A percentile compares a stretch with the other conserved stretches of the same genome.
phyloP scores from a whole-genome alignment of 306 rosid species.

The Cicer yamashitae region DNA sequence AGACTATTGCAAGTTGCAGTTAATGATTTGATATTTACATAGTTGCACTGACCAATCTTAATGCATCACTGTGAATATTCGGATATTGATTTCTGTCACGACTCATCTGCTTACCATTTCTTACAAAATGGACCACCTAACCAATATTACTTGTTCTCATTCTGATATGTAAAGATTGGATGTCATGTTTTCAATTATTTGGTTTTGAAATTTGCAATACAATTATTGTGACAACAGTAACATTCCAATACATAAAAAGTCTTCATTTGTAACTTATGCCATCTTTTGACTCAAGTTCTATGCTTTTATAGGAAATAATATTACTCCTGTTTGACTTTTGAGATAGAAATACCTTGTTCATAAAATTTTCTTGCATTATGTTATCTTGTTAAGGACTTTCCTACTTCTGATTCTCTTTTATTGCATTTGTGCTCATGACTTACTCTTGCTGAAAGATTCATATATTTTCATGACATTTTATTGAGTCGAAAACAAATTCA shows the following conservation, averaged over 20 bases:
- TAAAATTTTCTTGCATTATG: constrained; percentile 25
- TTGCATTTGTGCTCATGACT: background rate
- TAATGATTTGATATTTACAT: constrained; percentile 4
- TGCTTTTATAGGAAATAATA: constrained; percentile 22
- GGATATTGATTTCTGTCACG: constrained; percentile 18
- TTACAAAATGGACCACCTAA: constrained; percentile 22
- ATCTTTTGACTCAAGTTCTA: constrained; percentile 11
- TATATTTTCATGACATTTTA: constrained; percentile 23
- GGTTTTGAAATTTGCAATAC: constrained; percentile 35
- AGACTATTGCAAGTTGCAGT: constrained; percentile 32
- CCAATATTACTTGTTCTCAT: constrained; percentile 8
- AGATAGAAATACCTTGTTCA: constrained; percentile 13
- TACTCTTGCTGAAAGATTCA: constrained; percentile 19
- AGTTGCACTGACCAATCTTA: constrained; percentile 17
- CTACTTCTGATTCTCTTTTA: constrained; percentile 28
- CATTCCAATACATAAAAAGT: background rate
- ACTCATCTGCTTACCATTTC: constrained; percentile 37
- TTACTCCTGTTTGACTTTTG: constrained; percentile 12
- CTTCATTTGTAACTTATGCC: constrained; percentile 22
- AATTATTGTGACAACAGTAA: background rate
- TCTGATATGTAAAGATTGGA: constrained; percentile 31
- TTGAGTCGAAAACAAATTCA: background rate
- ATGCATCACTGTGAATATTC: constrained; percentile 14
- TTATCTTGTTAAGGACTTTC: constrained; percentile 10
- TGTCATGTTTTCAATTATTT: constrained; percentile 27